Base-by-base conservation (phyloP, 73 alveolate species). In the Symbiodinium natans region DNA sequence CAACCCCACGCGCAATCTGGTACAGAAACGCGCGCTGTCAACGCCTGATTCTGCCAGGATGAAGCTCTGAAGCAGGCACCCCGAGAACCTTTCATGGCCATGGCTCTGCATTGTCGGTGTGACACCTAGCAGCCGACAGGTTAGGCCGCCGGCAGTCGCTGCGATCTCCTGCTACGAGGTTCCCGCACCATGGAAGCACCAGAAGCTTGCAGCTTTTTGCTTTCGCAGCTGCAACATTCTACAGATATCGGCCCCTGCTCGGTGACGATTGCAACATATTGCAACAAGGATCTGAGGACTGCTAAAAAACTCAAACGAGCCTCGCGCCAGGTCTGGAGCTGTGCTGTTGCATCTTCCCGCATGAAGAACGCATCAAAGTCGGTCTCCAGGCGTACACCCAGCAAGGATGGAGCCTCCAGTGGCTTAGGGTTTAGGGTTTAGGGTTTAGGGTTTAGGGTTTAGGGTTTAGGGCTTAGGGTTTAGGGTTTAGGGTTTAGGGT, bases 341-440 rank as follows among this genome's bases (percentile, higher is more conserved):
- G 96, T n/a, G 31, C 74, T 3, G 39, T 19, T 4, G 96, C 96
- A 41, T 90, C 87, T n/a, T 71, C 88, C n/a, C 87, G 71, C 36
- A 21, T 74, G 46, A 90, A 90, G 87, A 90, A 90, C 3, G 56
- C 80, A 23, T 90, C 96, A 25, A 90, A 90, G 75, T 90, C 96
- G 77, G 77, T 54, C 27, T 90, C 96, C 48, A 90, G 82, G 52
- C 96, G 96, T 34, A 90, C 96, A 5, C 96, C 96, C 46, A 90
- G 36, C 41, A 41, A 40, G 48, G 77, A 73, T 38, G 84, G 95
- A 74, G 40, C 84, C 52, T 34, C 40, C 19, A 36, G 54, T n/a
- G n/a, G n/a, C n/a, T n/a, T n/a, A n/a, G n/a, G n/a, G n/a, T n/a
- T n/a, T n/a, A n/a, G n/a, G n/a, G n/a, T n/a, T n/a, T n/a, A n/a